Evolutionary conservation across 306 rosid species (phyloP), one percentile per base, ranked within the genome.

Genomic region (Gastrolobium bilobum): DNA sequence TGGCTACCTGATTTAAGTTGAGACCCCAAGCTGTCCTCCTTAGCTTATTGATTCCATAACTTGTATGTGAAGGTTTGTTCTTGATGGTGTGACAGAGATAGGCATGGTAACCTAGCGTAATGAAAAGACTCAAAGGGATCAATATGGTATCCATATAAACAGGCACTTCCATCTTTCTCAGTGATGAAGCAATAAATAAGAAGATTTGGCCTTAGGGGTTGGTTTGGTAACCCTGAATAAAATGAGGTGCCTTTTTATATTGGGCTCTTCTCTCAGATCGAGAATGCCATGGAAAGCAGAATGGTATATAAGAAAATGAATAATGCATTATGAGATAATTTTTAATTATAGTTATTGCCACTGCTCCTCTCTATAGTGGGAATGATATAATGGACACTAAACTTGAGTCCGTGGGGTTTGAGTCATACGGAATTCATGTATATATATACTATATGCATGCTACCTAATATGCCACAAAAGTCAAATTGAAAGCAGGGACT

Each of bases 31-130:
- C 47, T 38, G 82, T 83, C 43, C 97, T 88, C 31, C 54, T 86
- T 0, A 67, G 29, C 77, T 81, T 71, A 50, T 88, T 46, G 84
- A 87, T 37, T 46, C 98, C 98, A 68, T 75, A 82, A 67, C 89
- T 84, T 59, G 97, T 88, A 10, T 7, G 53, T 37, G 84, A 84
- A 68, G 97, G 96, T 42, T 83, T 89, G 85, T 79, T 86, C 85
- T 87, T 94, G 82, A 90, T 80, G 76, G 29, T 52, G 64, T 84
- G 84, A 84, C 90, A 92, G 6, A 94, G 93, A 85, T 87, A 89
- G 38, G 57, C 86, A 84, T 94, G 97, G 83, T 94, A 92, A 34
- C 88, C 91, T 3, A 86, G 63, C 7, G 87, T 84, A 7, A 90
- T 71, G 64, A 90, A 84, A 40, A 94, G 47, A 63, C 97, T 92